phyloP scores from a whole-genome alignment of 2,329 filamentous ascomycete genomes.

The Cyphellophora attinorum region DNA sequence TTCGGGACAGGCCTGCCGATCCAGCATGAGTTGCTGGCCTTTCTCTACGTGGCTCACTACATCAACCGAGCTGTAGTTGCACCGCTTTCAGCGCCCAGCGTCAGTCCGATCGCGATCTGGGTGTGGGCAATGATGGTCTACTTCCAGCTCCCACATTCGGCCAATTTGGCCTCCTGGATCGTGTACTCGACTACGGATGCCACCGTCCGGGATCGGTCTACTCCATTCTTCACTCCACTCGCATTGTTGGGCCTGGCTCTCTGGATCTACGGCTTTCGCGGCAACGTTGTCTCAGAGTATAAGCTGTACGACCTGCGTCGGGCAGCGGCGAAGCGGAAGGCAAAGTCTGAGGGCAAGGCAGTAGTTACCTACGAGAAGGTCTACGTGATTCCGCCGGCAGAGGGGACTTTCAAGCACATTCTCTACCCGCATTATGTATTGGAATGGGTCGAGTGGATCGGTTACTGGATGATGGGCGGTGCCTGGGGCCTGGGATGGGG shows the following conservation, averaged over 20 bases:
- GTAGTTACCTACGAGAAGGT: constrained; percentile 60
- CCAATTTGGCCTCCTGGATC: constrained; percentile 70
- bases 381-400: constrained; percentile 73
- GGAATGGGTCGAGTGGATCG: constrained; percentile 94
- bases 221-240: constrained; percentile 37
- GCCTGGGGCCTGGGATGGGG: constrained; percentile 31
- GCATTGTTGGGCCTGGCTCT: constrained; percentile 58
- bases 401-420: constrained; percentile 65
- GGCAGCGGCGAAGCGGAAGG: constrained; percentile 41
- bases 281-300: constrained; percentile 84
- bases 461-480: constrained; percentile 60
- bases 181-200: constrained; percentile 26
- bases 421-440: constrained; percentile 91
- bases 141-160: constrained; percentile 77
- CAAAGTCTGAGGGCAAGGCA: constrained; percentile 19
- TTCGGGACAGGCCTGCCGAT: constrained; percentile 21
- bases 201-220: constrained; percentile 17
- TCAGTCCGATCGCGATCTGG: constrained; percentile 73
- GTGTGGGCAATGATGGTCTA: constrained; percentile 54
- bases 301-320: constrained; percentile 79
- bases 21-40: constrained; percentile 26
- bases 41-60: constrained; percentile 68
- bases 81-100: constrained; percentile 74
- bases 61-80: constrained; percentile 76
- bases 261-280: constrained; percentile 66